phyloP scores from a whole-genome alignment of 2,329 filamentous ascomycete species.

The Clarireedia paspali region DNA sequence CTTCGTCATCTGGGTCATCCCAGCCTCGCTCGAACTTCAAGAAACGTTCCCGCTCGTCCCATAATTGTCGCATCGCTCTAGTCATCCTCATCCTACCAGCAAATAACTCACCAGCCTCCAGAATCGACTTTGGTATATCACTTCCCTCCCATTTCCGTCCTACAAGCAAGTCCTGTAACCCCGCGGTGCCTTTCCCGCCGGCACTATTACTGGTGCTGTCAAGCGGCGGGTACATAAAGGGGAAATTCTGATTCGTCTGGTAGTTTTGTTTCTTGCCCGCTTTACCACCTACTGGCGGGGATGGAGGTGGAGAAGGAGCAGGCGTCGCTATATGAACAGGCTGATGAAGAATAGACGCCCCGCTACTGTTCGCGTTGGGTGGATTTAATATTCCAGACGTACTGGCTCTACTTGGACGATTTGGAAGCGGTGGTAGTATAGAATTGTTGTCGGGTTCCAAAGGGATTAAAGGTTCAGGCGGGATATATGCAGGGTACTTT shows the following conservation, averaged over 20 bases:
- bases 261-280: constrained; percentile 98
- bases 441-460: constrained; percentile 87
- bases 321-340: constrained; percentile 98
- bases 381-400: constrained; percentile 56
- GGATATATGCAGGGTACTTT: constrained; percentile 95
- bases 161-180: constrained; percentile 70
- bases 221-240: constrained; percentile 91
- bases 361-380: constrained; percentile 46
- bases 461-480: constrained; percentile 73
- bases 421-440: constrained; percentile 76
- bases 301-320: constrained; percentile 89
- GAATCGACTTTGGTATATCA: constrained; percentile 86
- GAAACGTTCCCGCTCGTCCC: constrained; percentile 87
- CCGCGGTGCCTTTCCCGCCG: constrained; percentile 79
- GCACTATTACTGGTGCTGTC: constrained; percentile 84
- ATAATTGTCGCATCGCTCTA: constrained; percentile 82
- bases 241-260: constrained; percentile 97
- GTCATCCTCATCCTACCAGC: constrained; percentile 86
- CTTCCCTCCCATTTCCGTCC: constrained; percentile 88
- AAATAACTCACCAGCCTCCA: constrained; percentile 91
- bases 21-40: constrained; percentile 90
- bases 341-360: constrained; percentile 82
- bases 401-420: constrained; percentile 57
- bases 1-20: constrained; percentile 43
- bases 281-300: constrained; percentile 78